Base-by-base conservation (phyloP, 2,329 filamentous ascomycete species). In the Didymella lethalis region DNA sequence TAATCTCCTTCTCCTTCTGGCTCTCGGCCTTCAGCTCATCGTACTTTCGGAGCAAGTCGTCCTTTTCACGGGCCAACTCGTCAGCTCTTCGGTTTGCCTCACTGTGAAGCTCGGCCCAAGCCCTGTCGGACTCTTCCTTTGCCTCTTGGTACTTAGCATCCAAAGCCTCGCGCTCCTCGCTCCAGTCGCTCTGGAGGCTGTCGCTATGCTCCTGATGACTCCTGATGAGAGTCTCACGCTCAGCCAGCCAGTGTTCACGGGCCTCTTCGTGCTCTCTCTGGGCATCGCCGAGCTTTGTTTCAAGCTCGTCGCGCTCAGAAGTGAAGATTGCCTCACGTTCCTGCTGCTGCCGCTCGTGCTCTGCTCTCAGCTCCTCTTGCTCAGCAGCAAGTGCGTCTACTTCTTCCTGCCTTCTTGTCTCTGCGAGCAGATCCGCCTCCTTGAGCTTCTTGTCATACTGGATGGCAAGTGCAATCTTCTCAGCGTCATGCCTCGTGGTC, bases 201-300 rank as follows among this genome's bases (percentile, higher is more conserved):
- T 82, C 80, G 49, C 81, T 80, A 63, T 86, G 83, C 61, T 81
- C 78, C 51, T 80, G 80, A 73, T 83, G 78, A 11, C 69, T 66
- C 47, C 73, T 75, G 41, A 67, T 70, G 44, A 80, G 71, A 5
- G 62, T 65, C 31, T 77, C 72, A 7, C 74, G 72, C 54, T 80
- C 78, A 56, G 80, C 77, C 44, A 81, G 77, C 77, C 84, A 84
- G 12, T 79, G 78, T 51, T 80, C 75, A 50, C 79, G 78, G 52
- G 79, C 69, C 51, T 81, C 70, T 59, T 81, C 78, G 58, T 82
- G 77, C 51, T 78, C 79, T 61, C 82, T 79, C 65, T 81, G 70
- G 34, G 71, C 66, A 16, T 64, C 63, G 34, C 62, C 67, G 59
- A 79, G 65, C 61, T 74, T 74, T 29, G 80, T 75, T 59, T 81